Conservation (phyloP, 2,329 filamentous ascomycete species). For the Verticillium nonalfalfae region DNA sequence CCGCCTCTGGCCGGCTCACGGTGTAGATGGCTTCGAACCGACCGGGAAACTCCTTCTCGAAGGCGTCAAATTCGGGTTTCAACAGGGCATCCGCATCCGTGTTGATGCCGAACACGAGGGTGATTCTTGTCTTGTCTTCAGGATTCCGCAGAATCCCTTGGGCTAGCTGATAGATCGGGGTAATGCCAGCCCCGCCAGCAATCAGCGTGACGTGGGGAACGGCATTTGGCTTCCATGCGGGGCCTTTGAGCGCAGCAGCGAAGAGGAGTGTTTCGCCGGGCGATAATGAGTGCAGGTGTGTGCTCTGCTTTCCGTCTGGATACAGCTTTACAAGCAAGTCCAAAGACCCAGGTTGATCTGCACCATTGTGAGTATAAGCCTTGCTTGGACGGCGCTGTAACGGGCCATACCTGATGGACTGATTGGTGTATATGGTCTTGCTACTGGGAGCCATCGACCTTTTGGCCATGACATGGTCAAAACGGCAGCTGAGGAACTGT, state of each 20-base stretch:
- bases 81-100: constrained; percentile 54
- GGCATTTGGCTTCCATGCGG: constrained; percentile 46
- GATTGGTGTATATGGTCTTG: background rate
- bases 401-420: background rate
- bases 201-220: constrained; percentile 53
- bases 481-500: background rate
- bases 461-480: constrained; percentile 2
- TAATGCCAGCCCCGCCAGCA: constrained; percentile 68
- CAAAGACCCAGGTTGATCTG: constrained; percentile 50
- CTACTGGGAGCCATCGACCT: background rate
- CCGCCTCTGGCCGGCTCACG: constrained; percentile 39
- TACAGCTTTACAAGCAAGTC: constrained; percentile 65
- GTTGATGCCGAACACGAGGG: constrained; percentile 62
- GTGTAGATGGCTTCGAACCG: constrained; percentile 54
- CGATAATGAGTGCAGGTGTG: constrained; percentile 57
- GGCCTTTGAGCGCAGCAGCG: constrained; percentile 44
- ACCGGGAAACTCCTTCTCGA: constrained; percentile 43
- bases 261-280: constrained; percentile 58
- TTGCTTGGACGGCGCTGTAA: background rate
- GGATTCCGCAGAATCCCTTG: constrained; percentile 57
- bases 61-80: constrained; percentile 47
- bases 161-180: constrained; percentile 60
- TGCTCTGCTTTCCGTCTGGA: constrained; percentile 56
- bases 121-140: constrained; percentile 54
- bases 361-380: background rate